Conservation (phyloP, 2,329 filamentous ascomycete genomes). For the Ilyonectria sp. region DNA sequence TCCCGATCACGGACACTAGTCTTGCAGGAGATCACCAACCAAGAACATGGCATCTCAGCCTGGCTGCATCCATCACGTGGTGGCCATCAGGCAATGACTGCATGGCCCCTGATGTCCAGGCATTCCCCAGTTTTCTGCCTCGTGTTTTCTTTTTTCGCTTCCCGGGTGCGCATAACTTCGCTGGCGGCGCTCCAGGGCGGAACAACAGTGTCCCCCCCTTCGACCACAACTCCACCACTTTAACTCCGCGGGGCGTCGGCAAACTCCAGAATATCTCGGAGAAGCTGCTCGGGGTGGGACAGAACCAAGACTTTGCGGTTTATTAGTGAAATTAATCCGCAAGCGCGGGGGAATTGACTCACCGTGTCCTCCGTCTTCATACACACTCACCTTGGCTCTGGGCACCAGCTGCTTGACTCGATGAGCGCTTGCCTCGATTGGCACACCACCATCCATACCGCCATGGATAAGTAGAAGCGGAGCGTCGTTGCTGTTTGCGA, state of each 20-base stretch:
- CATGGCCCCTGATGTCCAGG: background rate
- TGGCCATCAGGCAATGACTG: background rate
- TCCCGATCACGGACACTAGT: background rate
- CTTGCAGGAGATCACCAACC: background rate
- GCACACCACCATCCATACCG: background rate
- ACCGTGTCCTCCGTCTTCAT: slow-evolving; percentile 3
- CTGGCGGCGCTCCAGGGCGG: background rate
- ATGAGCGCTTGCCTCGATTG: background rate
- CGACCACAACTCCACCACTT: background rate
- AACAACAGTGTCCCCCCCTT: background rate
- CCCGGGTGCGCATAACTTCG: background rate
- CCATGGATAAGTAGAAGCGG: background rate
- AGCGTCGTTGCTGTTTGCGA: background rate
- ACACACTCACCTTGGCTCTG: background rate
- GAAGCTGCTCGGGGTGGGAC: background rate
- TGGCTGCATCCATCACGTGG: background rate
- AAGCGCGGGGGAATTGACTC: background rate
- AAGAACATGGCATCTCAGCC: background rate
- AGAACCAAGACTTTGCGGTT: background rate
- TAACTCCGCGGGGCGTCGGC: background rate
- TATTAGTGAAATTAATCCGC: background rate
- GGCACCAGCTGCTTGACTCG: background rate
- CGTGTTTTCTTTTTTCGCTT: background rate
- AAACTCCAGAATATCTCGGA: background rate
- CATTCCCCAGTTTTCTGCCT: background rate